Base-by-base conservation (phyloP, 1,139 yeast species). In the Taphrina communis region DNA sequence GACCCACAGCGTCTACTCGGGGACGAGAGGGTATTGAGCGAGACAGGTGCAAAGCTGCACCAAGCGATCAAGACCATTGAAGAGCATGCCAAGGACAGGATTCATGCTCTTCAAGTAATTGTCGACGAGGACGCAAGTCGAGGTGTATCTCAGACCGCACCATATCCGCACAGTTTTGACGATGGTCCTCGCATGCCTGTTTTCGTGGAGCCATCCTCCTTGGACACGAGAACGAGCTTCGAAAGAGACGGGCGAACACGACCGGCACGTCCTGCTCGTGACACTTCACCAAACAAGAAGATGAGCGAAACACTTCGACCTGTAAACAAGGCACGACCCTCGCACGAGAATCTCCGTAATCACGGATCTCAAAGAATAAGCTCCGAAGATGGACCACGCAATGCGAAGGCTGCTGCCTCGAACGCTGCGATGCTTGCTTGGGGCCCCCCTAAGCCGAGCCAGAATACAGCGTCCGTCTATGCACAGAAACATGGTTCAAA, bases 341-440 rank as follows among this genome's bases (percentile, higher is more conserved):
- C 67, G 19, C 60, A 55, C 56, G 61, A 53, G 17, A 36, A 53
- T 36, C 31, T 50, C 12, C 31, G 53, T 6, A 21, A 50, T 14
- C 11, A 21, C n/a, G 42, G 42, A 41, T n/a, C 53, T 48, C 25
- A 19, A 21, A 25, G 44, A 21, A 36, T 17, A 48, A 21, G 52
- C 35, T 46, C 42, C 11, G 65, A 60, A 25, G 62, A 58, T 31
- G 62, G 55, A 35, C 67, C 59, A 19, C 53, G 67, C 14, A 63
- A 53, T 44, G 67, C 67, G 31, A 63, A 63, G 48, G 67, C 59
- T 42, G 67, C 67, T 9, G 67, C 67, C 6, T 63, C 67, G 39
- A 63, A 63, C 38, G 67, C 67, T 7, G 67, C 67, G 6, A 63
- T 63, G 67, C 67, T 63, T 25, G 67, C 67, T n/a, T 63, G 67